Evolutionary conservation across 73 alveolate genomes (phyloP), one percentile per base, ranked within the genome.

Genomic region (Paraurostyla sp.): DNA sequence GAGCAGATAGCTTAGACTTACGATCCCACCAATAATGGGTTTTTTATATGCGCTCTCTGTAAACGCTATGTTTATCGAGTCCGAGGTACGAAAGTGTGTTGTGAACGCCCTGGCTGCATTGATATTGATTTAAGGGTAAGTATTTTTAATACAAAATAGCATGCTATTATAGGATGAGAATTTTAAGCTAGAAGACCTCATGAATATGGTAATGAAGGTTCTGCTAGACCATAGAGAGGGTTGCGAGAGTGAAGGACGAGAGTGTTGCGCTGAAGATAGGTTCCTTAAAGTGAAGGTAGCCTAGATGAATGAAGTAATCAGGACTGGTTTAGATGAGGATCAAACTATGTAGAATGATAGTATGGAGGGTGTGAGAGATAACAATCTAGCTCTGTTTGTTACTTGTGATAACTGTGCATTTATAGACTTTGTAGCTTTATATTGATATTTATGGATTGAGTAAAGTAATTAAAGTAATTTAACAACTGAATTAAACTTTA

Each of bases 61-160:
- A 73, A 73, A 49, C 7, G 71, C 23, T 27, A 43, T 43, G 71
- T 48, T 48, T 43, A 43, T 25, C 41, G 86, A 73, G 71, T 73
- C 0, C 2, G 29, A 13, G 49, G 52, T 1, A 45, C 71, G 6
- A 25, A 16, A 6, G 22, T 73, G n/a, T 0, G 7, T 6, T 73
- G 86, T 33, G 86, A 73, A 50, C 41, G 71, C n/a, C 86, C 65
- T 23, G 71, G 71, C 32, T 73, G 86, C 41, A 73, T 73, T 6
- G 29, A 73, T 45, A 73, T 73, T 45, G 51, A 73, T 30, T 48
- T 73, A 11, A 40, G 58, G 36, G 78, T 60, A 60, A 60, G 25
- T 11, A 11, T 54, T 54, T 15, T 13, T 20, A 15, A n/a, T n/a
- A n/a, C n/a, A n/a, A n/a, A n/a, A n/a, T 54, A 13, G 6, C 9